phyloP scores from a whole-genome alignment of 148 eudicot species.

The Silene conica region DNA sequence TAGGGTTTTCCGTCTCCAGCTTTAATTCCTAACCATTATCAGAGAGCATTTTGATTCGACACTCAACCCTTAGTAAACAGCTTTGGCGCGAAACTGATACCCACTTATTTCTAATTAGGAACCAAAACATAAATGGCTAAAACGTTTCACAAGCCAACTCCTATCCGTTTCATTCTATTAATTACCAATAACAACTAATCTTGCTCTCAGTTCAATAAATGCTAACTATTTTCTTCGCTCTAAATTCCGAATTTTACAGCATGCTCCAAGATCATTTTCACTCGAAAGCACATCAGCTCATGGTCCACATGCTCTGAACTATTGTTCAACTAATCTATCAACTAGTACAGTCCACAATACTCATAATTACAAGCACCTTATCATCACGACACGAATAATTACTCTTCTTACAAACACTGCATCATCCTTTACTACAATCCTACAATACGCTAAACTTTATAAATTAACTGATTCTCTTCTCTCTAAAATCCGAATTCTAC shows the following conservation, averaged over 20 bases:
- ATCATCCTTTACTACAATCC: too few relatives aligned
- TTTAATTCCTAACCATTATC: not conserved
- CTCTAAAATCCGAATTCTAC: not conserved
- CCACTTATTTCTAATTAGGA: not conserved
- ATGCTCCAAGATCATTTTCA: not conserved
- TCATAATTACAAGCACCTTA: too few relatives aligned
- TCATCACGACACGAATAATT: too few relatives aligned
- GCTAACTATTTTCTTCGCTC: not conserved
- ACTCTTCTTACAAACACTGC: too few relatives aligned
- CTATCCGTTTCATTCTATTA: not conserved
- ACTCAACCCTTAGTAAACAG: not conserved
- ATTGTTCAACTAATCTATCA: not conserved
- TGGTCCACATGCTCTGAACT: not conserved
- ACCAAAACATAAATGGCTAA: not conserved
- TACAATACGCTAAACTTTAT: not conserved
- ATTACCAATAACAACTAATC: not conserved
- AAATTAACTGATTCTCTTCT: not conserved
- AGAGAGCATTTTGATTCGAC: not conserved
- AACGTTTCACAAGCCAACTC: not conserved
- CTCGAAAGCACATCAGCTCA: not conserved
- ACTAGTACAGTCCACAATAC: not conserved
- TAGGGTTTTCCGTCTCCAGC: not conserved
- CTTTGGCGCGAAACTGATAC: not conserved
- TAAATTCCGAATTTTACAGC: too few relatives aligned
- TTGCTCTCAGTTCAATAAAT: not conserved